phyloP scores from a whole-genome alignment of 805 yeast species.

The Myxozyma mucilagina region DNA sequence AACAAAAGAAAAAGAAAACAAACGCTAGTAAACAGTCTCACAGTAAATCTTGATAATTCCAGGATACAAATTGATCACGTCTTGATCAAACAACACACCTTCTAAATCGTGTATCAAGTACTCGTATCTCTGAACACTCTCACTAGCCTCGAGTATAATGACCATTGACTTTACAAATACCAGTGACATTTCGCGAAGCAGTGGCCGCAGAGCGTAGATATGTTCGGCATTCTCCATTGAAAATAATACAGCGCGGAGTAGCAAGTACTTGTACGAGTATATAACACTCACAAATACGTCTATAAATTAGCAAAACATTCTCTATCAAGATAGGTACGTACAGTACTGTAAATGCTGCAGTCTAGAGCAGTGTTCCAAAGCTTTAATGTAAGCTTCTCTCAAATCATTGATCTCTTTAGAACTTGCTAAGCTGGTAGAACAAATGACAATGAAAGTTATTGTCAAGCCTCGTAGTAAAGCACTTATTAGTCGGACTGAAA shows the following conservation, averaged over 20 bases:
- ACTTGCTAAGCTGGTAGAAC: not conserved
- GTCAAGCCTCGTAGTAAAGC: not conserved
- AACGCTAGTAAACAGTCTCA: constrained; percentile 1
- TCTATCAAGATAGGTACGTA: not conserved
- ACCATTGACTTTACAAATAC: not conserved
- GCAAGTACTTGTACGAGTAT: not conserved
- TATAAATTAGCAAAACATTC: not conserved
- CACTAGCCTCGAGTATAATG: not conserved
- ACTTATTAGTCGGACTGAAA: not conserved
- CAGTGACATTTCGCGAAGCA: not conserved
- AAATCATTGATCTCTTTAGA: not conserved
- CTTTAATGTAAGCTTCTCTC: not conserved
- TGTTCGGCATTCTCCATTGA: not conserved
- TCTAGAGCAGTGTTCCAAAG: not conserved
- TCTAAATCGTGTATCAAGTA: not conserved
- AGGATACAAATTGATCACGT: not conserved
- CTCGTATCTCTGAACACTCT: not conserved
- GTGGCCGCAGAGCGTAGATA: not conserved
- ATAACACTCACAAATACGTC: not conserved
- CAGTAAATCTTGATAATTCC: constrained; percentile 3
- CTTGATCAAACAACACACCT: not conserved
- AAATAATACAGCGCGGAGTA: not conserved
- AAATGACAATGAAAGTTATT: not conserved
- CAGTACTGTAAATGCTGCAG: not conserved
- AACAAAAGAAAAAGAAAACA: not conserved